Conservation (phyloP, 176 grass and related monocot genomes). For the Oryza brachyantha region DNA sequence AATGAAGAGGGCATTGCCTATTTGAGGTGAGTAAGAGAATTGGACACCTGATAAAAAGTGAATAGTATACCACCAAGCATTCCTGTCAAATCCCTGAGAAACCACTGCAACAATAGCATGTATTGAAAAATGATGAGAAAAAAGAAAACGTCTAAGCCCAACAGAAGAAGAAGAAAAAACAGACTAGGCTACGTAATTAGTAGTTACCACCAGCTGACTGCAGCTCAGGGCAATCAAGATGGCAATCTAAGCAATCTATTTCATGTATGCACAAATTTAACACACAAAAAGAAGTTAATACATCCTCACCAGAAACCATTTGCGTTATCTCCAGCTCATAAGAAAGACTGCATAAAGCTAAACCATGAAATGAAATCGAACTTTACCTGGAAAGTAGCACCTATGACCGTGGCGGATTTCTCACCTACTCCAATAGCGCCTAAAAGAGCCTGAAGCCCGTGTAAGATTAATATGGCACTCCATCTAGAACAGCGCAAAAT, state of each 20-base stretch:
- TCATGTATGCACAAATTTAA: conserved; percentile 8
- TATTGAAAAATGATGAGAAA: background rate
- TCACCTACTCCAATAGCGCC: conserved; percentile 90
- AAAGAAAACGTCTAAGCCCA: background rate
- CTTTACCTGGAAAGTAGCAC: conserved; percentile 93
- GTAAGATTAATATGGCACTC: conserved; percentile 17
- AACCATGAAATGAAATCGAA: background rate
- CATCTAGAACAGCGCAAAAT: conserved; percentile 28
- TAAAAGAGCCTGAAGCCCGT: conserved; percentile 66
- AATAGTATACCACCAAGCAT: conserved; percentile 97
- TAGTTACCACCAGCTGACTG: background rate
- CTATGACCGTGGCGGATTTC: conserved; percentile 89
- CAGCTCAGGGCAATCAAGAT: background rate
- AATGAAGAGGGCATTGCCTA: conserved; percentile 10
- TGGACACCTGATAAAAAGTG: conserved; percentile 88
- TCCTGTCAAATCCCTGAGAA: conserved; percentile 91
- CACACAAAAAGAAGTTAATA: background rate
- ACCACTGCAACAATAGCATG: conserved; percentile 69
- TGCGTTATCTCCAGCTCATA: background rate
- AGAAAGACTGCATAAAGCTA: background rate
- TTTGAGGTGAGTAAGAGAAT: background rate
- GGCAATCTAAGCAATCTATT: background rate
- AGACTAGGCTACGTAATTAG: background rate
- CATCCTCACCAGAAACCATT: background rate
- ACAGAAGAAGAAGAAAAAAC: background rate